Evolutionary conservation across 495 filamentous ascomycete genomes (phyloP).

Genomic region (Platismatia glauca): DNA sequence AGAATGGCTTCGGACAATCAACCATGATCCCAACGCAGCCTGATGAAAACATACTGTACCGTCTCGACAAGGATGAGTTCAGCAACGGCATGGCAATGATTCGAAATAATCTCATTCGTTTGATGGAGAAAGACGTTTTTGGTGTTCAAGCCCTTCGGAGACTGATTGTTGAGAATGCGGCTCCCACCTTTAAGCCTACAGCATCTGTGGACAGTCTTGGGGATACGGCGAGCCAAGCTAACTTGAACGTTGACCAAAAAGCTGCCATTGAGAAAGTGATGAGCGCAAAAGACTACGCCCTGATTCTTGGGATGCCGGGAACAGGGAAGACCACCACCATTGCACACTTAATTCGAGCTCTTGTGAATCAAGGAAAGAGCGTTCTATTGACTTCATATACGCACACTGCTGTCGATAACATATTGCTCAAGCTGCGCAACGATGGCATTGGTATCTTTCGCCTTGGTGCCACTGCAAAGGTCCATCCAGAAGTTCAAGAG

Average conservation of each 20-base stretch:
- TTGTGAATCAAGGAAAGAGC: slow-evolving; percentile 82
- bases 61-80: slow-evolving; percentile 95
- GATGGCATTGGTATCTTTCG: slow-evolving; percentile 75
- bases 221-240: slow-evolving; percentile 38
- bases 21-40: slow-evolving; percentile 34
- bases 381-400: slow-evolving; percentile 92
- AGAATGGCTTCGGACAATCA: slow-evolving; percentile 33
- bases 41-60: slow-evolving; percentile 59
- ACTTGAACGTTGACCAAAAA: slow-evolving; percentile 78
- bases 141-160: slow-evolving; percentile 64
- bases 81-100: slow-evolving; percentile 94
- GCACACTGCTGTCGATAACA: slow-evolving; percentile 96
- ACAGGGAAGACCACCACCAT: slow-evolving; percentile 98
- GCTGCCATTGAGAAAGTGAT: slow-evolving; percentile 86
- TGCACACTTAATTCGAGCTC: slow-evolving; percentile 87
- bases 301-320: slow-evolving; percentile 94
- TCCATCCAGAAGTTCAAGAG: slow-evolving; percentile 75
- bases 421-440: slow-evolving; percentile 77
- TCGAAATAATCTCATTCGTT: slow-evolving; percentile 82
- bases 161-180: slow-evolving; percentile 62
- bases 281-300: slow-evolving; percentile 86
- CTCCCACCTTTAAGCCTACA: slow-evolving; percentile 62
- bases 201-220: slow-evolving; percentile 50
- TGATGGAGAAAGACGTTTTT: slow-evolving; percentile 74
- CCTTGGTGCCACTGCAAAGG: slow-evolving; percentile 69